Base-by-base conservation (phyloP, 257 asterid genomes). In the Echites panduratus region DNA sequence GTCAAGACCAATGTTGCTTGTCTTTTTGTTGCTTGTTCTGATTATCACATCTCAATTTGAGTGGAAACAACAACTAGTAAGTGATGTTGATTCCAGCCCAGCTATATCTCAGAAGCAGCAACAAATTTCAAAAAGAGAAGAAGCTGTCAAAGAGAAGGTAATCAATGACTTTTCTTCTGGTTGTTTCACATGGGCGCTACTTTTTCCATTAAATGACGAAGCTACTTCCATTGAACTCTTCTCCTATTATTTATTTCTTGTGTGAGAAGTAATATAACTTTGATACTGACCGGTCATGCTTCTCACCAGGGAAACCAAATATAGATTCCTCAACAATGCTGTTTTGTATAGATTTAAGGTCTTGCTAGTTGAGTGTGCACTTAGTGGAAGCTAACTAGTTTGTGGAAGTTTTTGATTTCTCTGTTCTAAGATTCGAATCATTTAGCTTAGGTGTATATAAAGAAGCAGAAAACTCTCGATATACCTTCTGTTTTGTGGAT, bases 31-130 rank as follows among this genome's bases (percentile, higher is more conserved):
- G 85, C 57, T 93, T 65, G 62, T 89, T 65, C 78, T 93, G 82
- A 81, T 93, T 53, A 83, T 93, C n/a, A 89, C 90, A 20, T 88
- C 94, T 41, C 97, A 93, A 70, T 87, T 93, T 69, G 97, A 93
- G 84, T 93, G 98, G 97, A 90, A 85, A 72, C 96, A 87, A 74
- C 96, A 87, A 63, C 75, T 89, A 16, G 86, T 77, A 65, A 82
- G 84, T 32, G 94, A 93, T 71, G 76, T 86, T 71, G 93, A 90
- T 64, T 59, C 89, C 9, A 87, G 72, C 77, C 80, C 89, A 19
- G 81, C 81, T 65, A 79, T 85, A 45, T 85, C 97, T 54, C 89
- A 82, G 76, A 90, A 90, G 84, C 96, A 82, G 79, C 89, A 65
- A 3, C 87, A 84, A 62, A 80, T 84, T 70, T 86, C 89, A 0